Conservation (phyloP, 1,284 basidiomycete species). For the Leccinum subspadiceum region DNA sequence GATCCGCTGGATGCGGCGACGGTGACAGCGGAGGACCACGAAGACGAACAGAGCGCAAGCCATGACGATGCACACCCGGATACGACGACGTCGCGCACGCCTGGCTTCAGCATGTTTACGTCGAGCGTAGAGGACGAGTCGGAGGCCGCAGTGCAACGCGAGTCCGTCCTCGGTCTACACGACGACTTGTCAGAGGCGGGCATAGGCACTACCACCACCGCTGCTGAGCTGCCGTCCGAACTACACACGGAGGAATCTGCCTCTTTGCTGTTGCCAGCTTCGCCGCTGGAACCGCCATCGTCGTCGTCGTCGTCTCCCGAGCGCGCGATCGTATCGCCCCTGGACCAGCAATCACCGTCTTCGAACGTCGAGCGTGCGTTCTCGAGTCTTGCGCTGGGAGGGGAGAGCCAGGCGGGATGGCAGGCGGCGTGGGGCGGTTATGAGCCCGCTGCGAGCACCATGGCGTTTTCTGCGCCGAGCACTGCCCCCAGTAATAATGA, state of each 20-base stretch:
- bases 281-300: conserved; percentile 25
- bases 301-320: conserved; percentile 23
- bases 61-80: conserved; percentile 24
- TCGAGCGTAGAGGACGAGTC: conserved; percentile 19
- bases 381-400: conserved; percentile 60
- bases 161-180: conserved; percentile 5
- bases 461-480: conserved; percentile 12
- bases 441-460: conserved; percentile 22
- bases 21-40: conserved; percentile 35
- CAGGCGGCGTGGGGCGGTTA: conserved; percentile 43
- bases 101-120: conserved; percentile 29
- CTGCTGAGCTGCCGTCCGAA: background rate
- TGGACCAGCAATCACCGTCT: conserved; percentile 44
- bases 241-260: conserved; percentile 11
- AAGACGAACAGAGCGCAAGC: conserved; percentile 34
- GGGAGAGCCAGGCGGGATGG: conserved; percentile 59
- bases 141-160: conserved; percentile 12
- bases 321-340: conserved; percentile 48
- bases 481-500: conserved; percentile 40
- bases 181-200: conserved; percentile 1
- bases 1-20: conserved; percentile 49
- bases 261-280: conserved; percentile 4
- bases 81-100: conserved; percentile 18
- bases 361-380: conserved; percentile 45
- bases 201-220: background rate